phyloP scores from a whole-genome alignment of 1,284 basidiomycete species.

The Veloboletus limbatus region DNA sequence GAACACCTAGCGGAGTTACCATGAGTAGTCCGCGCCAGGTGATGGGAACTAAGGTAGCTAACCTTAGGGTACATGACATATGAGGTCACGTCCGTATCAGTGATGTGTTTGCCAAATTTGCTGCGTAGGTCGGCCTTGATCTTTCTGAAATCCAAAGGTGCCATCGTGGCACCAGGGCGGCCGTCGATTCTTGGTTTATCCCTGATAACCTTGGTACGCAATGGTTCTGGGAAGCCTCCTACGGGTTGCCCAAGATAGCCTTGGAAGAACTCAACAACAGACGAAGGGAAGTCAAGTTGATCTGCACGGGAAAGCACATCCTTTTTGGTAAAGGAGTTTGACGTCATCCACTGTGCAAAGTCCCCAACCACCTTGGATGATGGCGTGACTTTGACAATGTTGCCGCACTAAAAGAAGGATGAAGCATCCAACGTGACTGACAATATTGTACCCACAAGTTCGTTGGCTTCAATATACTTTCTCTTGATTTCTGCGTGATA shows the following conservation, averaged over 20 bases:
- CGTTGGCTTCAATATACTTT: conserved; percentile 97
- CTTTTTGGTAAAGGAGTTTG: conserved; percentile 85
- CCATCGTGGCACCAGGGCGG: conserved; percentile 86
- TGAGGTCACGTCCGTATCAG: conserved; percentile 89
- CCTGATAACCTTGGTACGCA: conserved; percentile 90
- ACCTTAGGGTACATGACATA: conserved; percentile 97
- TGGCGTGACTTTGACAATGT: conserved; percentile 99
- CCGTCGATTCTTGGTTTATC: conserved; percentile 92
- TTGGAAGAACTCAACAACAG: conserved; percentile 96
- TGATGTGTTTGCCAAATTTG: conserved; percentile 95
- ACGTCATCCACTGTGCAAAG: conserved; percentile 99
- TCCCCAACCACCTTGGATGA: conserved; percentile 99
- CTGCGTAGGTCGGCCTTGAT: conserved; percentile 90
- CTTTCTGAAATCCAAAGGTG: conserved; percentile 92
- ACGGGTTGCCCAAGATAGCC: conserved; percentile 96
- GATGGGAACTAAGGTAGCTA: conserved; percentile 14
- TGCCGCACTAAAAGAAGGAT: conserved; percentile 71
- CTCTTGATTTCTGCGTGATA: conserved; percentile 82
- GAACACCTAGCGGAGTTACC: conserved; percentile 66
- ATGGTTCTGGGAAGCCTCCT: conserved; percentile 97
- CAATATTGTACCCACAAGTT: conserved; percentile 57
- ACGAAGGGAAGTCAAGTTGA: conserved; percentile 95
- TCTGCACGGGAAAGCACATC: conserved; percentile 87
- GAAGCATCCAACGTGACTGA: conserved; percentile 12
- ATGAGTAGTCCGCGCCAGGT: conserved; percentile 11